These are phyloP conservation scores for Luffa acutangula DNA, from an alignment of 306 rosid genomes.

Conservation along the genomic window DNA sequence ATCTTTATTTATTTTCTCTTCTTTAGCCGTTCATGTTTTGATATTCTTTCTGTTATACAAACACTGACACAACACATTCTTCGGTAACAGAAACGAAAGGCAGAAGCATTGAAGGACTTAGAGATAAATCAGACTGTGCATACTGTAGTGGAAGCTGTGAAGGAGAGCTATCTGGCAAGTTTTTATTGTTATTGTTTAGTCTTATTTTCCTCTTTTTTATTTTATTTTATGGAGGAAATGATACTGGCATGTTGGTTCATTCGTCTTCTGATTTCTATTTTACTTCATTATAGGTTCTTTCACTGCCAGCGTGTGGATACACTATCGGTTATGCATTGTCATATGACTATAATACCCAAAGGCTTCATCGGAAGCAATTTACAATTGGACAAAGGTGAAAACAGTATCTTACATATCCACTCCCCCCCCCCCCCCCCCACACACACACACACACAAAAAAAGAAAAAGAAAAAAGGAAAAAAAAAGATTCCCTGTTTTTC, in stretches of 20 bases:
- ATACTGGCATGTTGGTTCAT: not conserved
- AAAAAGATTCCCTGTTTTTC: not conserved
- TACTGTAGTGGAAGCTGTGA: constrained; percentile 71
- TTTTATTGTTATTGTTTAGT: not conserved
- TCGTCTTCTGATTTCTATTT: constrained; percentile 12
- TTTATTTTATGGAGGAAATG: constrained; percentile 10
- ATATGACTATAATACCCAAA: constrained; percentile 75
- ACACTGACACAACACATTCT: not conserved
- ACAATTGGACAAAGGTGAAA: constrained; percentile 70
- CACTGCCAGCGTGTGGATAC: constrained; percentile 60
- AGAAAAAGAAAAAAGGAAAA: too few species aligned
- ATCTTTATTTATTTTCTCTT: not conserved
- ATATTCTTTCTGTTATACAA: not conserved
- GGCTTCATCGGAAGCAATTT: constrained; percentile 42
- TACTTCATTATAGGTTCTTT: constrained; percentile 47
- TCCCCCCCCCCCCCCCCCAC: not conserved
- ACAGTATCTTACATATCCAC: not conserved
- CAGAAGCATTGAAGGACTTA: constrained; percentile 38
- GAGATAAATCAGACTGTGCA: constrained; percentile 60
- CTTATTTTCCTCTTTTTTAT: not conserved
- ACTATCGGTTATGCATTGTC: constrained; percentile 63
- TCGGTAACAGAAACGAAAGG: constrained; percentile 59
- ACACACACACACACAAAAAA: too few species aligned
- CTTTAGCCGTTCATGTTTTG: not conserved
- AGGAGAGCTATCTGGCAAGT: constrained; percentile 88